Evolutionary conservation across 176 grass and related monocot genomes (phyloP).

Genomic region (Carex kokanica): DNA sequence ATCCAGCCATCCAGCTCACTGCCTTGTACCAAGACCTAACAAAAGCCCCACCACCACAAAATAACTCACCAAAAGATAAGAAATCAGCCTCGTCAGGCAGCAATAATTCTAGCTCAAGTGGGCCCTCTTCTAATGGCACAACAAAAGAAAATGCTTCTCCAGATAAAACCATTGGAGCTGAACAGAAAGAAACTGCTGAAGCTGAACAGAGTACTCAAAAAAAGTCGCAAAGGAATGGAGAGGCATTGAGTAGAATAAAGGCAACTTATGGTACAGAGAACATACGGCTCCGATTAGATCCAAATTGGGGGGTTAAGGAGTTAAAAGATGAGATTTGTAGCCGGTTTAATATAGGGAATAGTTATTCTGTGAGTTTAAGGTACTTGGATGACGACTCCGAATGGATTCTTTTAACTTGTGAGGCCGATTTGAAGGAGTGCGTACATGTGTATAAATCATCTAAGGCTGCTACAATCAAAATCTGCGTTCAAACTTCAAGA

Average conservation of each 20-base stretch:
- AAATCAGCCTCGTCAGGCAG: slow-evolving; percentile 51
- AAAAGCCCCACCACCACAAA: slow-evolving; percentile 47
- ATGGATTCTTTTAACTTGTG: slow-evolving; percentile 90
- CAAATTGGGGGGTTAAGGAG: slow-evolving; percentile 57
- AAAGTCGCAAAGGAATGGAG: slow-evolving; percentile 21
- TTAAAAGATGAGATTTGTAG: slow-evolving; percentile 73
- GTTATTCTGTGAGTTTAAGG: slow-evolving; percentile 52
- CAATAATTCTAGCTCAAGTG: slow-evolving; percentile 52
- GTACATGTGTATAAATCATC: slow-evolving; percentile 71
- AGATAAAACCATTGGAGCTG: slow-evolving; percentile 23
- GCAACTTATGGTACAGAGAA: slow-evolving; percentile 71
- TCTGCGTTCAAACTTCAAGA: slow-evolving; percentile 46
- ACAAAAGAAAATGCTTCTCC: slow-evolving; percentile 30
- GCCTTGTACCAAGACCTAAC: slow-evolving; percentile 74
- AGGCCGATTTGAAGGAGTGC: slow-evolving; percentile 92
- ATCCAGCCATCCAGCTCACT: slow-evolving; percentile 66
- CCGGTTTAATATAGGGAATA: slow-evolving; percentile 55
- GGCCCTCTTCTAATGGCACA: slow-evolving; percentile 28
- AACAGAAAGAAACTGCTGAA: slow-evolving; percentile 39
- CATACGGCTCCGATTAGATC: slow-evolving; percentile 64
- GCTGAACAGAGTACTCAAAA: slow-evolving; percentile 38
- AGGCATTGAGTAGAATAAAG: slow-evolving; percentile 66
- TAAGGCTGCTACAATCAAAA: slow-evolving; percentile 71
- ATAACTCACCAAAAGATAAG: slow-evolving; percentile 47
- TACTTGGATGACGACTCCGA: slow-evolving; percentile 95